Evolutionary conservation across 768 basidiomycete species (phyloP).

Genomic region (Leucocoprinus birnbaumii): DNA sequence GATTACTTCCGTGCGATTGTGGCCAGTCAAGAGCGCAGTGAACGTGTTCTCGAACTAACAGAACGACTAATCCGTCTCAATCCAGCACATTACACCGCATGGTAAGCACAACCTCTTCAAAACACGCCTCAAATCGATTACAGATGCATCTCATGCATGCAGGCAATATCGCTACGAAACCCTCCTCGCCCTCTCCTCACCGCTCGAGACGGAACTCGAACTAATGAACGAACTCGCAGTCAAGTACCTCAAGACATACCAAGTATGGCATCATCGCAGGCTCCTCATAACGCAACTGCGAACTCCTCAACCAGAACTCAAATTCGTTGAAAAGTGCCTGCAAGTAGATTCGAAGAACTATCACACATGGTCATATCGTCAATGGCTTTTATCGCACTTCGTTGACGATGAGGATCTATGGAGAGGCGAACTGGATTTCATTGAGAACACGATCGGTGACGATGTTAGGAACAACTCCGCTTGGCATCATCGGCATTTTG

Average conservation of each 20-base stretch:
- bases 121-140: too few relatives aligned
- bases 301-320: constrained; percentile 64
- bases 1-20: constrained; percentile 89
- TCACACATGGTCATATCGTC: constrained; percentile 97
- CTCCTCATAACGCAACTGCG: constrained; percentile 62
- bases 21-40: constrained; percentile 72
- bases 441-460: constrained; percentile 61
- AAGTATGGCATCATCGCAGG: constrained; percentile 95
- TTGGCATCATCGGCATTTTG: constrained; percentile 95
- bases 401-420: constrained; percentile 66
- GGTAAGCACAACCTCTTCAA: too few relatives aligned
- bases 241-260: constrained; percentile 89
- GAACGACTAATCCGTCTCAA: constrained; percentile 88
- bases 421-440: constrained; percentile 71
- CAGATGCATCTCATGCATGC: constrained; percentile 4
- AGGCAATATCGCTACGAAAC: constrained; percentile 98
- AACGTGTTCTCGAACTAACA: constrained; percentile 82
- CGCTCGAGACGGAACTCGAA: constrained; percentile 73
- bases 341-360: constrained; percentile 91
- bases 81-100: constrained; percentile 96
- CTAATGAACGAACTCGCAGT: constrained; percentile 89
- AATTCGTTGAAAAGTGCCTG: constrained; percentile 73
- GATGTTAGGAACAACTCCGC: constrained; percentile 96
- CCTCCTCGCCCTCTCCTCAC: constrained; percentile 60
- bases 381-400: constrained; percentile 90